Evolutionary conservation across 2,329 filamentous ascomycete species (phyloP), one percentile per base, ranked within the genome.

Genomic region (Dactylellina sp.): DNA sequence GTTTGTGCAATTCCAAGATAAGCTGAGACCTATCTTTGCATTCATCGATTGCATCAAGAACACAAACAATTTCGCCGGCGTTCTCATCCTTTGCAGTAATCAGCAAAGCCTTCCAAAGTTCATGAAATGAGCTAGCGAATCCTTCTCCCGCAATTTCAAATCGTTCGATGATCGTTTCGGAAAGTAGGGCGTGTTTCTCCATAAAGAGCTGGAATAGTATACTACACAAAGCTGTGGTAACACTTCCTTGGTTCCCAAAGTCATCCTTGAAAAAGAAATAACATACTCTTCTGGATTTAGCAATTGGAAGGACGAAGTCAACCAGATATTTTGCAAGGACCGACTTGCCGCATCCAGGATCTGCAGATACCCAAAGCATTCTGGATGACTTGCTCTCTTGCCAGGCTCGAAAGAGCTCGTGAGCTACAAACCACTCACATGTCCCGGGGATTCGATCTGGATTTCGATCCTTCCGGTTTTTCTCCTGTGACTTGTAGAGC

Each of bases 221-320:
- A 20, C 78, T 80, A 28, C 79, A 79, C 0, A 84, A 40, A 9
- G 82, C 82, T 39, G 25, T 75, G 11, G 70, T 72, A 2, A 75
- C 28, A 7, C 52, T 79, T 14, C 70, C 81, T 44, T 83, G 81
- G 18, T 82, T 79, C 2, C 79, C 76, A 24, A 79, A 80, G 52
- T 79, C 78, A n/a, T 83, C 82, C 37, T 83, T 83, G 78, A 84
- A 84, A 75, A 84, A 84, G 77, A 83, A 84, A 57, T 83, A 84
- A 53, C 80, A 82, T 2, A 76, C 77, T 0, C 77, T 80, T 16
- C 75, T 77, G 0, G 57, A 59, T 1, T 46, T 16, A 0, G 37
- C 76, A 0, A 25, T 76, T 0, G 56, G 59, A 1, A 83, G 65
- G 0, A 79, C 57, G 0, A 76, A 14, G 24, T 84, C 81, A 0